Conservation (phyloP, 768 basidiomycete genomes). For the Mycena sanguinolenta region DNA sequence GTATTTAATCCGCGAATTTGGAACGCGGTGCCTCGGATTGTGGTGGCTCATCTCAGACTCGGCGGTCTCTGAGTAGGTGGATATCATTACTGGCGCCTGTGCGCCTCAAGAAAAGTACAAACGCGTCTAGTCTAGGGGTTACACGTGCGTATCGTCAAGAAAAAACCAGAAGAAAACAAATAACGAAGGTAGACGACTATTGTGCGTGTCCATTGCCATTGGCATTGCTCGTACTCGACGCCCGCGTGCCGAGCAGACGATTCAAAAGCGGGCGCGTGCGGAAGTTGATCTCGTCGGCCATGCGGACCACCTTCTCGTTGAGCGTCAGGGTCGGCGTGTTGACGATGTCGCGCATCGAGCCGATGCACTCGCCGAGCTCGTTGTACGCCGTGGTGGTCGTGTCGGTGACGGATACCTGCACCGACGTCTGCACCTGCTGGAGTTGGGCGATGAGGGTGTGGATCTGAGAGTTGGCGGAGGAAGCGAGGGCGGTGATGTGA, state of each 20-base stretch:
- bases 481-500: slow-evolving; percentile 69
- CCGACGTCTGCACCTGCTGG: slow-evolving; percentile 73
- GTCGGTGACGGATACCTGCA: slow-evolving; percentile 70
- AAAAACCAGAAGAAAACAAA: slow-evolving; percentile 19
- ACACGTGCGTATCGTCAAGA: slow-evolving; percentile 2
- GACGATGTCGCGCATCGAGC: slow-evolving; percentile 68
- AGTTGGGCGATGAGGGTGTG: slow-evolving; percentile 78
- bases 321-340: slow-evolving; percentile 67
- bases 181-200: slow-evolving; percentile 2
- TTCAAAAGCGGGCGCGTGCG: slow-evolving; percentile 75
- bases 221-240: background rate
- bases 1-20: background rate
- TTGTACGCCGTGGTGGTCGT: slow-evolving; percentile 63
- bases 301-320: slow-evolving; percentile 71
- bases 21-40: background rate
- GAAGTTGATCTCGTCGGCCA: slow-evolving; percentile 70
- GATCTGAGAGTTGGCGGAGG: slow-evolving; percentile 68
- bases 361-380: slow-evolving; percentile 59
- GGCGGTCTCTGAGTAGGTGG: background rate
- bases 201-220: slow-evolving; percentile 18
- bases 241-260: slow-evolving; percentile 4
- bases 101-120: slow-evolving; percentile 20
- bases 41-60: too few species aligned
- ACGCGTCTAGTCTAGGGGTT: slow-evolving; percentile 33
- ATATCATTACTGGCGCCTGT: slow-evolving; percentile 11